Base-by-base conservation (phyloP, 352 stramenopile genomes). In the Globisporangium alternatum region DNA sequence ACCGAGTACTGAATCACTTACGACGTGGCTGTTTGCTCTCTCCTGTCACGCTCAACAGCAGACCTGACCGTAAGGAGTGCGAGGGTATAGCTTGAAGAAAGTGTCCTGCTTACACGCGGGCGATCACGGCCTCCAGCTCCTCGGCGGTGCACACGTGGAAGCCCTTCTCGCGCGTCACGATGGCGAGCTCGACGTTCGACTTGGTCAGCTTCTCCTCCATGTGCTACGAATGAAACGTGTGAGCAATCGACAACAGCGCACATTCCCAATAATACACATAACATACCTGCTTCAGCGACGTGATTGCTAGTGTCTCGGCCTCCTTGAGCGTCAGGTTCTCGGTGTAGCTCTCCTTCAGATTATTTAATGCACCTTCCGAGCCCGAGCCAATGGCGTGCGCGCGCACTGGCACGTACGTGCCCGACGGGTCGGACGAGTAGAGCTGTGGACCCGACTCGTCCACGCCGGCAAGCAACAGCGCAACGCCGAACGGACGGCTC, bases 191-290 rank as follows among this genome's bases (percentile, higher is more conserved):
- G 31, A 99, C 96, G 83, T 99, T 99, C 43, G 98, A 96, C 65
- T 75, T 96, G 10, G 88, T 98, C 61, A 99, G 98, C 75, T 99
- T 98, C 75, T 99, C 98, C 81, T 99, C 97, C 98, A 99, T 99
- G 70, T 99, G 97, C 85, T 96, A 25, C 15, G 6, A 43, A 15
- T 1, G 19, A 3, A 30, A 28, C 6, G 1, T 28, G 9, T 44
- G 0, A 39, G 21, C 19, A 57, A n/a, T 5, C 30, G 4, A 22
- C 13, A 19, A 6, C 1, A 37, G 4, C 15, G 25, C 25, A 28
- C 25, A 28, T 28, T 28, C 25, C 2, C 25, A 17, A 33, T 33
- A 52, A 43, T 19, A 15, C 9, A 30, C 2, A n/a, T 13, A 31
- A 41, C 56, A 19, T 57, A 86, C 70, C 69, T 98, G 96, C 81